Evolutionary conservation across 2,329 filamentous ascomycete genomes (phyloP).

Genomic region (Aureobasidium sp.): DNA sequence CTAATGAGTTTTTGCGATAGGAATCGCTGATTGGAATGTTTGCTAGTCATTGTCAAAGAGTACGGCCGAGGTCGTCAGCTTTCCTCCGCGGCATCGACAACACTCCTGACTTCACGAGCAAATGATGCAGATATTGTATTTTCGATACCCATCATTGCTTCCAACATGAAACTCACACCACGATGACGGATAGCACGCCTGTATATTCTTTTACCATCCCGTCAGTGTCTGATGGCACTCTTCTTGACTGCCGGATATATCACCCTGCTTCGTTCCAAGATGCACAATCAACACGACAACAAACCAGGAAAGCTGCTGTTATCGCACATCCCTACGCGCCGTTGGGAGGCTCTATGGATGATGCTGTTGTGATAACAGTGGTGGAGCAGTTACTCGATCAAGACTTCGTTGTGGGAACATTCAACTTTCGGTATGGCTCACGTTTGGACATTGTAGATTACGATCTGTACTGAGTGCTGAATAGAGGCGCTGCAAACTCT

Average conservation of each 20-base stretch:
- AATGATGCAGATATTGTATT: neutral
- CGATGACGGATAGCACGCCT: neutral
- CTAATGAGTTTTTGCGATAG: neutral
- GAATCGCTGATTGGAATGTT: neutral
- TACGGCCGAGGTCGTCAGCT: neutral
- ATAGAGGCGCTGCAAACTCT: slow-evolving; percentile 68
- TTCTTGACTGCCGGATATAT: slow-evolving; percentile 77
- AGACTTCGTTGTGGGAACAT: slow-evolving; percentile 74
- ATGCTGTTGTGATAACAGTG: slow-evolving; percentile 65
- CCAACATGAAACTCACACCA: neutral
- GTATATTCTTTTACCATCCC: slow-evolving; percentile 61
- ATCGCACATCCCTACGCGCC: slow-evolving; percentile 89
- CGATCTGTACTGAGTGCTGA: slow-evolving; percentile 16
- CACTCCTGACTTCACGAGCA: neutral
- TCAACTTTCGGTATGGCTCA: slow-evolving; percentile 55
- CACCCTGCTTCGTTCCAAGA: slow-evolving; percentile 37
- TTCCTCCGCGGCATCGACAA: neutral
- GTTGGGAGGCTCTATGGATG: slow-evolving; percentile 78
- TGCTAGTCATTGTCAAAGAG: neutral
- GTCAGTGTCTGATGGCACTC: slow-evolving; percentile 69
- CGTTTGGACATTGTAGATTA: neutral
- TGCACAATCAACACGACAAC: slow-evolving; percentile 23
- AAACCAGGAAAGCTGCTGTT: slow-evolving; percentile 47
- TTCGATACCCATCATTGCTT: neutral
- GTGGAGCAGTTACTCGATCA: slow-evolving; percentile 57